phyloP scores from a whole-genome alignment of 495 filamentous ascomycete species.

The Lasiosphaeria ovina region DNA sequence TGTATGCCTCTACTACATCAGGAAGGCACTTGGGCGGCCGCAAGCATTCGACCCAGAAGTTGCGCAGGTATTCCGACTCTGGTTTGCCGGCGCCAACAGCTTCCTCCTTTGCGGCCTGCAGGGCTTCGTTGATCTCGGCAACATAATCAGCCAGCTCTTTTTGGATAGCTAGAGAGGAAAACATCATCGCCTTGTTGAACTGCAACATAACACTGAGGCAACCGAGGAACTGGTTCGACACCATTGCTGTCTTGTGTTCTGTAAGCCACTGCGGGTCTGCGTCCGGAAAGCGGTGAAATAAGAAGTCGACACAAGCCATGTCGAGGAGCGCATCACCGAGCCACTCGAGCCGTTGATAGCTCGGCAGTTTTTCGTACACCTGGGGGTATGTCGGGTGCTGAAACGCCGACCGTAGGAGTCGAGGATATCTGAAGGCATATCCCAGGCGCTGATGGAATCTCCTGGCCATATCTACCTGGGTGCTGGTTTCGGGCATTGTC shows the following conservation, averaged over 20 bases:
- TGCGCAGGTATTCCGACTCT: conserved; percentile 52
- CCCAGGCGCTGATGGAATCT: conserved; percentile 65
- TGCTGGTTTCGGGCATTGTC: conserved; percentile 50
- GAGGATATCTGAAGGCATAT: conserved; percentile 79
- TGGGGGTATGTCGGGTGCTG: conserved; percentile 77
- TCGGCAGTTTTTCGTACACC: conserved; percentile 72
- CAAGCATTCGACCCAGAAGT: conserved; percentile 74
- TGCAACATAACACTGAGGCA: conserved; percentile 72
- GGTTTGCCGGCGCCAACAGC: conserved; percentile 30
- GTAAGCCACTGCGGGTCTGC: conserved; percentile 96
- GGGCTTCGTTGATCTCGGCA: conserved; percentile 60
- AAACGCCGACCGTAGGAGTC: conserved; percentile 79
- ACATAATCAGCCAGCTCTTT: conserved; percentile 68
- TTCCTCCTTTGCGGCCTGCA: conserved; percentile 40
- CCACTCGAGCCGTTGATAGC: conserved; percentile 92
- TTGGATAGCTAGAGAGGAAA: conserved; percentile 57
- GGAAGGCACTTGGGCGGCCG: conserved; percentile 84
- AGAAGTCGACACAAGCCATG: conserved; percentile 76
- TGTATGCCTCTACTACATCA: conserved; percentile 85
- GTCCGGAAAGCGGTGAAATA: conserved; percentile 72
- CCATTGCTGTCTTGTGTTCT: conserved; percentile 99
- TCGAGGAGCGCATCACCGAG: conserved; percentile 88
- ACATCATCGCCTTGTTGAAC: conserved; percentile 71
- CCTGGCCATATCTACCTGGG: conserved; percentile 63
- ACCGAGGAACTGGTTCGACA: conserved; percentile 92